Conservation (phyloP, 2,329 filamentous ascomycete species). For the Microdochium paspali region DNA sequence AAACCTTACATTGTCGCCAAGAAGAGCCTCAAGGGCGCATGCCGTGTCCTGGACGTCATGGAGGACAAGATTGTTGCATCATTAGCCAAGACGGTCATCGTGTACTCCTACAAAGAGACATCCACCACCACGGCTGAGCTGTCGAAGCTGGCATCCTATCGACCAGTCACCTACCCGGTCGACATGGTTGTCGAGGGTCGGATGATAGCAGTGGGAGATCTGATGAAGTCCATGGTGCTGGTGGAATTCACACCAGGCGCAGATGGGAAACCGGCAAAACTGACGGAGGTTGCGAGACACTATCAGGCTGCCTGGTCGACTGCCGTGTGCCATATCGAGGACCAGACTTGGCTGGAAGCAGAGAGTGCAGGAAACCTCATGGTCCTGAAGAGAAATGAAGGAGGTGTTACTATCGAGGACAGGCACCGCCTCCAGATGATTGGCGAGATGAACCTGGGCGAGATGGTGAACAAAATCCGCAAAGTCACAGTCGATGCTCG, state of each 20-base stretch:
- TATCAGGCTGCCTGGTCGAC: constrained; percentile 78
- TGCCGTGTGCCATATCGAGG: constrained; percentile 61
- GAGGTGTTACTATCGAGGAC: constrained; percentile 68
- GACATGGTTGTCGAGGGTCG: constrained; percentile 67
- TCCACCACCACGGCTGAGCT: constrained; percentile 48
- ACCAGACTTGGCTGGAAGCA: constrained; percentile 68
- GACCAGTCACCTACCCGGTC: constrained; percentile 75
- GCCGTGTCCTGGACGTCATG: constrained; percentile 67
- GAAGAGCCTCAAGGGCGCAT: constrained; percentile 66
- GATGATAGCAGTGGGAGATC: constrained; percentile 74
- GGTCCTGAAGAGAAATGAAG: constrained; percentile 63
- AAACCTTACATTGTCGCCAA: constrained; percentile 64
- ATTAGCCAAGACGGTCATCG: constrained; percentile 75
- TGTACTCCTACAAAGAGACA: constrained; percentile 46
- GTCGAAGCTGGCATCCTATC: constrained; percentile 64
- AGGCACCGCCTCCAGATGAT: constrained; percentile 60
- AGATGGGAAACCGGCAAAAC: constrained; percentile 46
- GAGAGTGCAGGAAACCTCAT: constrained; percentile 85
- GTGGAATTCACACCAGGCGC: constrained; percentile 58
- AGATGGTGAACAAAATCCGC: constrained; percentile 86
- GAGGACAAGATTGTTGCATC: constrained; percentile 74
- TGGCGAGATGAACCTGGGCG: constrained; percentile 77
- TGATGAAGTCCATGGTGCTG: constrained; percentile 87
- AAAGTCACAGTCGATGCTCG: constrained; percentile 59
- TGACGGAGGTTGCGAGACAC: constrained; percentile 71